Conservation (phyloP, 148 eudicot genomes). For the Nepenthes mirabilis region DNA sequence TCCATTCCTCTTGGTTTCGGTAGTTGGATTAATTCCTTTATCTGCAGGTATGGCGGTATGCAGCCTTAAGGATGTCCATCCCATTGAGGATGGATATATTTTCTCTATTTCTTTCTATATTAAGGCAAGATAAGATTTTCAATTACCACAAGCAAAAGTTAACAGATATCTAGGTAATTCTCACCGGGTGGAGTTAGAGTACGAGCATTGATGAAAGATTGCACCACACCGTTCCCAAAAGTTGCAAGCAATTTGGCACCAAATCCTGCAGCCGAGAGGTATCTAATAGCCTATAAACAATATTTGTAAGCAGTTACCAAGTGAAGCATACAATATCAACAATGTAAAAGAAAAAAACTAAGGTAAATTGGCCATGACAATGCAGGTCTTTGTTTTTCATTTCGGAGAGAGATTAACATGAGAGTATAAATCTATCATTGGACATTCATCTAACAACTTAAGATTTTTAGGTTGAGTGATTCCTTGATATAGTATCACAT, state of each 20-base stretch:
- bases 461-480: no score
- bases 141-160: not conserved
- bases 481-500: no score
- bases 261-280: conserved; percentile 98
- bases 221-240: conserved; percentile 97
- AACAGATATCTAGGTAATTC: not conserved
- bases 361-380: not conserved
- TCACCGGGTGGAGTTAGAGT: conserved; percentile 60
- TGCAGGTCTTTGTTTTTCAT: not conserved
- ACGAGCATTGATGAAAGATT: conserved; percentile 83
- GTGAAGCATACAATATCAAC: conserved; percentile 5
- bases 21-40: no score
- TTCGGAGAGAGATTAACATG: no score
- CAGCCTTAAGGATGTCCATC: not conserved
- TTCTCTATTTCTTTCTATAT: no score
- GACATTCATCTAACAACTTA: no score
- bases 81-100: not conserved
- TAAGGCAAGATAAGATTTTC: no score
- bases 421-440: no score
- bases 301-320: conserved; percentile 13
- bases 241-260: conserved; percentile 96
- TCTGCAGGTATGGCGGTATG: not conserved
- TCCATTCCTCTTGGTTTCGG: no score
- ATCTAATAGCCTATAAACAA: conserved; percentile 64
- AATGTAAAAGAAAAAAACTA: not conserved